Evolutionary conservation across 2,329 filamentous ascomycete species (phyloP).

Genomic region (Colletotrichum sp.): DNA sequence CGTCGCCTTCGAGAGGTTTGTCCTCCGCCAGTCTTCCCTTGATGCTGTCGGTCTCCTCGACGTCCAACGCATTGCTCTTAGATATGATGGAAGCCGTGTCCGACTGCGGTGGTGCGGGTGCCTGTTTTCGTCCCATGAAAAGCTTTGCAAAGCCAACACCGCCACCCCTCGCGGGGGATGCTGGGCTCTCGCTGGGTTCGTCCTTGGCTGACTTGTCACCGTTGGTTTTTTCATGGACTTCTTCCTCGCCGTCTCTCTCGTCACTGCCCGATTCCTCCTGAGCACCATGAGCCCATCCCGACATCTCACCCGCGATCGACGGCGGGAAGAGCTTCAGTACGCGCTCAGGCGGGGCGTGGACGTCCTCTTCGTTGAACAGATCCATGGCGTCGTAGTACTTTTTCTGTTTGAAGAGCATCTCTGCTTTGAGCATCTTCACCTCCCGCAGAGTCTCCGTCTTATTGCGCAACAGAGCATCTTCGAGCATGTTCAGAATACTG

Average conservation of each 20-base stretch:
- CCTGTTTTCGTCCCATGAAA: constrained; percentile 49
- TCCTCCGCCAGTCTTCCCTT: constrained; percentile 53
- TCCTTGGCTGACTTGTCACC: constrained; percentile 33
- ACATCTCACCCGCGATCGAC: constrained; percentile 82
- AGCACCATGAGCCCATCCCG: constrained; percentile 49
- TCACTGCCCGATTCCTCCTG: constrained; percentile 53
- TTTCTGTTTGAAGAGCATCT: constrained; percentile 79
- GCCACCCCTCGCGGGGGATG: constrained; percentile 40
- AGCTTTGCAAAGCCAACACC: constrained; percentile 59
- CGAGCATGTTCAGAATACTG: constrained; percentile 85
- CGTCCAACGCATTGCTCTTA: constrained; percentile 54
- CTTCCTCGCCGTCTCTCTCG: constrained; percentile 30
- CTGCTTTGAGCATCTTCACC: constrained; percentile 91
- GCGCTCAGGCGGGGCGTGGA: constrained; percentile 86
- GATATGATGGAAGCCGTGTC: constrained; percentile 68
- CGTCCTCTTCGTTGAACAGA: constrained; percentile 82
- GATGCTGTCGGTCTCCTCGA: constrained; percentile 61
- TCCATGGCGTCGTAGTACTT: constrained; percentile 89
- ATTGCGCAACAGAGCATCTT: constrained; percentile 86
- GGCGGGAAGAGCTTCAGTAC: constrained; percentile 86
- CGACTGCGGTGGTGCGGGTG: constrained; percentile 45
- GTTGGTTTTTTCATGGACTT: constrained; percentile 36
- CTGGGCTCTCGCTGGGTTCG: constrained; percentile 26
- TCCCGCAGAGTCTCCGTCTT: constrained; percentile 83
- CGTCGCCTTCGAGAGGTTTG: constrained; percentile 74